A percentile compares a stretch with the other conserved stretches of the same genome.
These are phyloP conservation scores for Helotiales sp. DNA, from an alignment of 2,329 filamentous ascomycete species.

Conservation along the genomic window DNA sequence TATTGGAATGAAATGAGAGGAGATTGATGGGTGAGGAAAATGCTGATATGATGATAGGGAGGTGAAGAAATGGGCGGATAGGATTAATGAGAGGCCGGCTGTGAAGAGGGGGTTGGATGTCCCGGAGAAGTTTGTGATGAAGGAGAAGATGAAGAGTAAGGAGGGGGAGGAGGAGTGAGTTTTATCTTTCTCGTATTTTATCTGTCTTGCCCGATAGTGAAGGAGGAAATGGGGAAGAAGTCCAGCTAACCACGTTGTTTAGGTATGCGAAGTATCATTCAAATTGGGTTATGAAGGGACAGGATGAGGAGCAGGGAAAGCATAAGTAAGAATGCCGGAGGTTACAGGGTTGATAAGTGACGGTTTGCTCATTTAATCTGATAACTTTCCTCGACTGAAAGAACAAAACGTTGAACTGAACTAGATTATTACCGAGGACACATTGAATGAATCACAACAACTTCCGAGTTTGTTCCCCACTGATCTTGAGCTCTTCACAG, in stretches of 20 bases:
- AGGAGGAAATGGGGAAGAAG: too few species aligned
- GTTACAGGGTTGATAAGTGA: neutral
- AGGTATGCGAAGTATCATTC: slow-evolving; percentile 42
- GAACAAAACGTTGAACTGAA: too few species aligned
- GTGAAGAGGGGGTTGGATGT: slow-evolving; percentile 74
- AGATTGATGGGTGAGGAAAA: too few species aligned
- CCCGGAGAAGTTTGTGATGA: slow-evolving; percentile 57
- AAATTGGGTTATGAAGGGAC: slow-evolving; percentile 63
- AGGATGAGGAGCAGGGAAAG: slow-evolving; percentile 40
- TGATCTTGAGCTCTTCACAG: too few species aligned
- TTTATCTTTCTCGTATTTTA: too few species aligned
- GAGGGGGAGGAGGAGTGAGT: slow-evolving; percentile 53
- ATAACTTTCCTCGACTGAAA: too few species aligned
- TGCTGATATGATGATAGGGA: neutral
- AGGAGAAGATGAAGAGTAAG: slow-evolving; percentile 47
- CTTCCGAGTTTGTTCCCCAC: too few species aligned
- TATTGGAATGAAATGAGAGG: too few species aligned
- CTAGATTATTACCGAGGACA: too few species aligned
- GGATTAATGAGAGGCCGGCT: slow-evolving; percentile 64
- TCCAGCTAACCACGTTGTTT: too few species aligned
- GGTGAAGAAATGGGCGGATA: slow-evolving; percentile 73
- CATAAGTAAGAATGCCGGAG: slow-evolving; percentile 27
- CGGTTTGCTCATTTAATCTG: neutral
- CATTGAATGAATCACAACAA: too few species aligned
- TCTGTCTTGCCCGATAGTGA: too few species aligned